phyloP scores from a whole-genome alignment of 176 grass and related monocot genomes.

The Avena atlantica region DNA sequence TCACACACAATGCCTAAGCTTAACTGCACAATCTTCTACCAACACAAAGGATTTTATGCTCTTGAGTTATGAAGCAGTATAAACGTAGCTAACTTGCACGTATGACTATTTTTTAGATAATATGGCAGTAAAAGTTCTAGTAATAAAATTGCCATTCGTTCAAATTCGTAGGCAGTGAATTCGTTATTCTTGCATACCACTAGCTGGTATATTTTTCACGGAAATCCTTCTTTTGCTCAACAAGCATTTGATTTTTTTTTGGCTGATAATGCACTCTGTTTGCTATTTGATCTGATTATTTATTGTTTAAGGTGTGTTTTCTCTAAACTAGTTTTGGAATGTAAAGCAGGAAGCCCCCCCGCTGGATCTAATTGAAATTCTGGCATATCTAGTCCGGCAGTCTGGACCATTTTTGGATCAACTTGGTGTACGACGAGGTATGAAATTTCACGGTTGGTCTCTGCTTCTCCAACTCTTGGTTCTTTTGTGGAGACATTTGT shows the following conservation, averaged over 20 bases:
- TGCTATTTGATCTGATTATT: slow-evolving; percentile 29
- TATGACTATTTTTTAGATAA: slow-evolving; percentile 9
- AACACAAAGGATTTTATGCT: slow-evolving; percentile 6
- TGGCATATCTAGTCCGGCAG: slow-evolving; percentile 75
- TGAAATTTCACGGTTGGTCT: slow-evolving; percentile 7
- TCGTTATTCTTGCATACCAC: not conserved
- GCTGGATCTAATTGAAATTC: slow-evolving; percentile 77
- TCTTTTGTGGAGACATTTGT: not conserved
- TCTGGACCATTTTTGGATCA: slow-evolving; percentile 91
- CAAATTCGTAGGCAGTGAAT: slow-evolving; percentile 5
- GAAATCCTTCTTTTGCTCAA: not conserved
- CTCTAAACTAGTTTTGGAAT: slow-evolving; percentile 35
- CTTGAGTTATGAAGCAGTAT: slow-evolving; percentile 1
- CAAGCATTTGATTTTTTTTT: not conserved
- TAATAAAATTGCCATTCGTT: not conserved
- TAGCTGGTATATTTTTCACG: slow-evolving; percentile 15
- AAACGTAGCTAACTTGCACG: slow-evolving; percentile 11
- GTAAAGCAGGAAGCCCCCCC: slow-evolving; percentile 60
- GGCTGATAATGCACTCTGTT: not conserved
- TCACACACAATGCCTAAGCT: slow-evolving; percentile 16
- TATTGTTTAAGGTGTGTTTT: slow-evolving; percentile 18
- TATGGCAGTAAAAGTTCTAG: not conserved
- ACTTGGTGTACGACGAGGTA: slow-evolving; percentile 80
- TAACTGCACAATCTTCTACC: not conserved
- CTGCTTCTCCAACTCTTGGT: slow-evolving; percentile 6